Conservation (phyloP, 1,139 yeast genomes). For the Sugiyamaella sp. region DNA sequence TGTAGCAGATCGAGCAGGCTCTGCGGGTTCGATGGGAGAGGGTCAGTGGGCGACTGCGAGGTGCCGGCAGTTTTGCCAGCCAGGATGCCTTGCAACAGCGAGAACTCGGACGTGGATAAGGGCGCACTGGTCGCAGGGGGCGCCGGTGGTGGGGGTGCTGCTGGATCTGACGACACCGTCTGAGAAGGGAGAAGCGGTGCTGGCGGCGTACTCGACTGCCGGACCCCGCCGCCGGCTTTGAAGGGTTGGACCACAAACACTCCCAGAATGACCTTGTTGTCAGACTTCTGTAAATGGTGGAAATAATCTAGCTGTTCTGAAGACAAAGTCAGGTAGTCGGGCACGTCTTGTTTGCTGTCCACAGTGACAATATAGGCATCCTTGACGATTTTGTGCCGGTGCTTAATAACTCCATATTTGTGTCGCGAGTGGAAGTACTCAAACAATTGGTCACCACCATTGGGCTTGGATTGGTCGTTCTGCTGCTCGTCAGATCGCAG, state of each 20-base stretch:
- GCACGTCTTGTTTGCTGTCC: constrained; percentile 28
- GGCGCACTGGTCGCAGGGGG: background rate
- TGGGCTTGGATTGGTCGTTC: constrained; percentile 7
- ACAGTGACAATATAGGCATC: constrained; percentile 66
- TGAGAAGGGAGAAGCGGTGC: constrained; percentile 21
- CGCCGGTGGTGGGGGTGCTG: background rate
- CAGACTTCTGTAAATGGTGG: constrained; percentile 17
- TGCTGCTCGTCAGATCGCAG: constrained; percentile 31
- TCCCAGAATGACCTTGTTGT: constrained; percentile 26
- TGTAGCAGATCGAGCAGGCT: constrained; percentile 35
- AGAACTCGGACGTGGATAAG: constrained; percentile 28
- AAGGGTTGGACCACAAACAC: constrained; percentile 29
- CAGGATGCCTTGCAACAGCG: constrained; percentile 32
- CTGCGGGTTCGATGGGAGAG: constrained; percentile 35
- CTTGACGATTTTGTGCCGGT: constrained; percentile 55
- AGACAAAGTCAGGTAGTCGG: constrained; percentile 29
- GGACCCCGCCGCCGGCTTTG: background rate
- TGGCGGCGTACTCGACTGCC: constrained; percentile 10
- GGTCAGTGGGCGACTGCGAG: constrained; percentile 23
- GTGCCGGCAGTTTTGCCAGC: constrained; percentile 22
- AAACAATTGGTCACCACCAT: constrained; percentile 51
- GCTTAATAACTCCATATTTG: constrained; percentile 66
- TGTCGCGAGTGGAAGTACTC: constrained; percentile 53
- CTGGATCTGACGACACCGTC: constrained; percentile 7
- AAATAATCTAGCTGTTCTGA: constrained; percentile 24